Conservation (phyloP, 345 rosid genomes). For the Arabidopsis thaliana region DNA sequence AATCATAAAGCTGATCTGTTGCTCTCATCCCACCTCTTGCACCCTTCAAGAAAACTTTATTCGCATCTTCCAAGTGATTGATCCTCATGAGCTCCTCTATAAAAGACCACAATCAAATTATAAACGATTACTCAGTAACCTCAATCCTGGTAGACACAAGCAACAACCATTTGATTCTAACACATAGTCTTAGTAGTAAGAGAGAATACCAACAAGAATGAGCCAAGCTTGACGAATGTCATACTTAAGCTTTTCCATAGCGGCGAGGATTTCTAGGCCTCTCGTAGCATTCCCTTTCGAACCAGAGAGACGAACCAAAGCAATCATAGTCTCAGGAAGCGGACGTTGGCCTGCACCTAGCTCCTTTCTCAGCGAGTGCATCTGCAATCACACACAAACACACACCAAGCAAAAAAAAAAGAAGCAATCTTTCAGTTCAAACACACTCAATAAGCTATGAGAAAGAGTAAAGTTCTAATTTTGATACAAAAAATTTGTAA, state of each 20-base stretch:
- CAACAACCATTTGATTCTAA: slow-evolving; percentile 1
- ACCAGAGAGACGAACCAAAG: slow-evolving; percentile 71
- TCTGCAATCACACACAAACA: slow-evolving; percentile 52
- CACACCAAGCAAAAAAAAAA: slow-evolving; percentile 17
- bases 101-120: slow-evolving; percentile 26
- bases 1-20: slow-evolving; percentile 81
- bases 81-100: slow-evolving; percentile 82
- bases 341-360: slow-evolving; percentile 80
- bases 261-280: slow-evolving; percentile 79
- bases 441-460: background rate
- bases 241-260: slow-evolving; percentile 82
- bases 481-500: background rate
- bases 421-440: background rate
- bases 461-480: background rate
- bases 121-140: slow-evolving; percentile 8
- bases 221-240: slow-evolving; percentile 91
- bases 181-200: slow-evolving; percentile 22
- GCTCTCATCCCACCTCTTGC: slow-evolving; percentile 83
- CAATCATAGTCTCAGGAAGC: slow-evolving; percentile 80
- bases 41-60: slow-evolving; percentile 83
- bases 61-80: slow-evolving; percentile 83
- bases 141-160: slow-evolving; percentile 5
- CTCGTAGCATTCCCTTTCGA: slow-evolving; percentile 70
- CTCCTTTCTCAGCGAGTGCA: slow-evolving; percentile 89
- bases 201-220: slow-evolving; percentile 75